Evolutionary conservation across 2,329 filamentous ascomycete species (phyloP).

Genomic region (Thielaviopsis musarum): DNA sequence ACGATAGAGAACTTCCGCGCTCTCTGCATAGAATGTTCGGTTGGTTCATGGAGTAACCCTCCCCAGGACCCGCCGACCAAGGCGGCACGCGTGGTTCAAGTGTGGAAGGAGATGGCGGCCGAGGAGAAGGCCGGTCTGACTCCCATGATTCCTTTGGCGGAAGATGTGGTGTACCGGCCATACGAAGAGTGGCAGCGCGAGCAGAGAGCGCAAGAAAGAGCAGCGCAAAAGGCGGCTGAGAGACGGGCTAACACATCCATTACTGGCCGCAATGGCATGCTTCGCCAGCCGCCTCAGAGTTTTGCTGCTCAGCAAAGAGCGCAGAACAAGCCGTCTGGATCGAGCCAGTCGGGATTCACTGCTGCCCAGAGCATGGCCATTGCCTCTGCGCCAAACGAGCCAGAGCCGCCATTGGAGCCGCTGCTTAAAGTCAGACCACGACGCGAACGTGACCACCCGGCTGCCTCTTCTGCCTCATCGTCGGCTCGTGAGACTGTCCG

Average conservation of each 20-base stretch:
- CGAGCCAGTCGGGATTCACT: constrained; percentile 16
- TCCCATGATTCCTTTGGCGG: constrained; percentile 42
- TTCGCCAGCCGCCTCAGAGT: constrained; percentile 42
- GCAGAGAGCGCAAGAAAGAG: constrained; percentile 18
- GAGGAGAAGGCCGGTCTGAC: constrained; percentile 51
- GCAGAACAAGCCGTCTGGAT: constrained; percentile 26
- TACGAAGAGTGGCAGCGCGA: constrained; percentile 45
- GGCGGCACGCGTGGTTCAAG: constrained; percentile 29
- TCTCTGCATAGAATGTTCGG: constrained; percentile 39
- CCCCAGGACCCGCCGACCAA: constrained; percentile 25
- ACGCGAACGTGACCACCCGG: constrained; percentile 8
- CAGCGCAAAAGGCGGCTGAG: constrained; percentile 1
- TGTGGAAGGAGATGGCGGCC: constrained; percentile 50
- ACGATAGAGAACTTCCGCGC: constrained; percentile 37
- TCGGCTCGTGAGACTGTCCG: constrained; percentile 5
- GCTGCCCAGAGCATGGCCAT: constrained; percentile 9
- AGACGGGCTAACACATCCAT: constrained; percentile 10
- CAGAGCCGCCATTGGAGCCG: neutral
- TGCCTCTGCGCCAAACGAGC: constrained; percentile 3
- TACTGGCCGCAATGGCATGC: constrained; percentile 19
- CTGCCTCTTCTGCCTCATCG: neutral
- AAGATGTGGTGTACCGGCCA: constrained; percentile 46
- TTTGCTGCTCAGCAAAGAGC: constrained; percentile 50
- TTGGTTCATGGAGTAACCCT: constrained; percentile 24
- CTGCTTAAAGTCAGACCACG: constrained; percentile 3